phyloP scores from a whole-genome alignment of 805 yeast species.

The Candida tammaniensis region DNA sequence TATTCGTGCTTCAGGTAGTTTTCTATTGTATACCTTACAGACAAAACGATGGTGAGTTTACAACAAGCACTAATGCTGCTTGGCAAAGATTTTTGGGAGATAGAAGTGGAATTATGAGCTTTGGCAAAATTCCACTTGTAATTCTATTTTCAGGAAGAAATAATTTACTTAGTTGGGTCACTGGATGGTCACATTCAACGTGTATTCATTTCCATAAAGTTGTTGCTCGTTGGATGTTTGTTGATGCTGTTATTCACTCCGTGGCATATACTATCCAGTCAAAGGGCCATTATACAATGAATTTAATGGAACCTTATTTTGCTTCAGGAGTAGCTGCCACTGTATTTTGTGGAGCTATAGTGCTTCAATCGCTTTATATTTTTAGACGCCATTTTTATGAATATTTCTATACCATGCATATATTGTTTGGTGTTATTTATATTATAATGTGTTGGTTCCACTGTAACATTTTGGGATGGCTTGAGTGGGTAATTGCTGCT shows the following conservation, averaged over 20 bases:
- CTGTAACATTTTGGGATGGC: conserved; percentile 24
- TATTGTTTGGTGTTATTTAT: conserved; percentile 35
- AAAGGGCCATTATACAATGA: conserved; percentile 28
- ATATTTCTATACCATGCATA: conserved; percentile 21
- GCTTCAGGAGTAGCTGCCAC: conserved; percentile 33
- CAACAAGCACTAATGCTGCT: too few species aligned
- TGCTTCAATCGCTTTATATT: conserved; percentile 32
- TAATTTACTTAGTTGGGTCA: conserved; percentile 57
- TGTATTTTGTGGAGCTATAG: conserved; percentile 28
- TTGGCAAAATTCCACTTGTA: conserved; percentile 54
- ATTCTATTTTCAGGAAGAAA: conserved; percentile 71
- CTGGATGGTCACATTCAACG: conserved; percentile 62
- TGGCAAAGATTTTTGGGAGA: too few species aligned
- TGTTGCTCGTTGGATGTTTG: conserved; percentile 51
- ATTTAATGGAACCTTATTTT: conserved; percentile 28
- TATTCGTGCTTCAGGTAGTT: too few species aligned
- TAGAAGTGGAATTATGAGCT: conserved; percentile 49
- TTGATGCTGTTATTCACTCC: conserved; percentile 55
- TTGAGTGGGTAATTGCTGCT: conserved; percentile 25
- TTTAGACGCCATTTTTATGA: conserved; percentile 71
- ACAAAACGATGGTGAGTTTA: too few species aligned
- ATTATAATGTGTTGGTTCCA: conserved; percentile 61
- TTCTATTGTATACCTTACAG: too few species aligned
- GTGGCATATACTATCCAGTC: conserved; percentile 55
- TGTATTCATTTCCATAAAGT: conserved; percentile 67